phyloP scores from a whole-genome alignment of 208 protist genomes.

The Leishmania mexicana region DNA sequence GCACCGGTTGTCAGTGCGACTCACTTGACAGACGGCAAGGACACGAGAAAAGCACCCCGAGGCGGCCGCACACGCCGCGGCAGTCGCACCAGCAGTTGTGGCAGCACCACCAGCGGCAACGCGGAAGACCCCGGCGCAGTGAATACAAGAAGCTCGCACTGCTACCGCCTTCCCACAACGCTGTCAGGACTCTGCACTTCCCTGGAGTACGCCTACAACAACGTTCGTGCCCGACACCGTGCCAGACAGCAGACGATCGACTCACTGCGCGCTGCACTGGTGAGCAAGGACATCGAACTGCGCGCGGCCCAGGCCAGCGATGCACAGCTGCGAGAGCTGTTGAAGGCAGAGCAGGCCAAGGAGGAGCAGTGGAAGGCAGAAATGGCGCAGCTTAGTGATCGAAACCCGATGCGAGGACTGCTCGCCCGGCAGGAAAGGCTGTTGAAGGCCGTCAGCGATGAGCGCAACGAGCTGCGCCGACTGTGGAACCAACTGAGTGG shows the following conservation, averaged over 20 bases:
- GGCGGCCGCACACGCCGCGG: not conserved
- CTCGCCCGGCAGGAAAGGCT: conserved; percentile 59
- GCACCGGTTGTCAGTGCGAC: not conserved
- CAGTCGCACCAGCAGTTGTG: not conserved
- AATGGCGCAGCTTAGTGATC: conserved; percentile 39
- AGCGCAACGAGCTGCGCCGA: conserved; percentile 55
- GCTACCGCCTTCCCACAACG: conserved; percentile 29
- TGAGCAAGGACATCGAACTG: conserved; percentile 31
- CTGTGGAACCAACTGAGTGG: conserved; percentile 57
- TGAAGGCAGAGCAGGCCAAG: conserved; percentile 36
- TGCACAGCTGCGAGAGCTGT: conserved; percentile 36
- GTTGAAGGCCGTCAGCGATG: conserved; percentile 49
- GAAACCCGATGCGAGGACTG: conserved; percentile 57
- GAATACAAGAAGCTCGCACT: not conserved
- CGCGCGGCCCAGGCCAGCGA: conserved; percentile 30
- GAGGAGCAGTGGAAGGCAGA: conserved; percentile 42
- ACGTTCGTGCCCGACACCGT: conserved; percentile 15
- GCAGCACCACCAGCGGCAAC: not conserved
- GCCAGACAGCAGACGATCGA: conserved; percentile 25
- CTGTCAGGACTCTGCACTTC: conserved; percentile 29
- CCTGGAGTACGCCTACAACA: conserved; percentile 37
- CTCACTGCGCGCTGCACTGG: conserved; percentile 16
- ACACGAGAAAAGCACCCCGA: not conserved
- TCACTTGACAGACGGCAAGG: not conserved
- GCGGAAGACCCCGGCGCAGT: not conserved